Evolutionary conservation across 495 filamentous ascomycete genomes (phyloP), one percentile per base, ranked within the genome.

Genomic region (Podospora pseudopauciseta): DNA sequence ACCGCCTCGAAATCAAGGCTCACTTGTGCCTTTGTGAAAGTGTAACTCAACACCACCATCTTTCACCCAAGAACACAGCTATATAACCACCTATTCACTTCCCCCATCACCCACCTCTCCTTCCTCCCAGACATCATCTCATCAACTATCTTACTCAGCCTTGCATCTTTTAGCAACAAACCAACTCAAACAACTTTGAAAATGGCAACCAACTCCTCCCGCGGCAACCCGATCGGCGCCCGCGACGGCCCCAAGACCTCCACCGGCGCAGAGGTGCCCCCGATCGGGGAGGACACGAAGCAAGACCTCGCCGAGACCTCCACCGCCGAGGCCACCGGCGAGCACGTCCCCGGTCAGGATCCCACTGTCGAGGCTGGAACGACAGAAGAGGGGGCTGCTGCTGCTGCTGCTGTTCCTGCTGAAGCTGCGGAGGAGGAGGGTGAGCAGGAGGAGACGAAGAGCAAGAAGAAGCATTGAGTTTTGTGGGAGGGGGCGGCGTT

Each of bases 191-290:
- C 49, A 65, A 62, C 60, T 18, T 56, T 16, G 28, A 55, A 59
- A 39, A 79, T 79, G 77, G 77, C 77, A 34, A 72, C 72, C 16
- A 77, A 79, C 72, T 74, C 73, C 26, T 63, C 60, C 56, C 71
- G 73, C 55, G 75, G 75, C 58, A 77, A 78, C 67, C 65, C 73
- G 30, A 77, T 77, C 61, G 74, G 64, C 32, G 69, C 74, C 6
- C 28, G 26, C 1, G 70, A 72, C 56, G 72, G 74, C 16, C 74
- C 74, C 4, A 18, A 60, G 3, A 20, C 63, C 20, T 7, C 66
- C 5, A 64, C 34, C 7, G 60, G 56, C 9, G 20, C 26, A 0
- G 13, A 60, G 19, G 55, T 64, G 0, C 74, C 72, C 0, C 69
- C 67, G 26, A 18, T 75, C 11, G 5, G 67, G 6, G 69, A 61